phyloP scores from a whole-genome alignment of 2,329 filamentous ascomycete genomes.

The Alternaria panax region DNA sequence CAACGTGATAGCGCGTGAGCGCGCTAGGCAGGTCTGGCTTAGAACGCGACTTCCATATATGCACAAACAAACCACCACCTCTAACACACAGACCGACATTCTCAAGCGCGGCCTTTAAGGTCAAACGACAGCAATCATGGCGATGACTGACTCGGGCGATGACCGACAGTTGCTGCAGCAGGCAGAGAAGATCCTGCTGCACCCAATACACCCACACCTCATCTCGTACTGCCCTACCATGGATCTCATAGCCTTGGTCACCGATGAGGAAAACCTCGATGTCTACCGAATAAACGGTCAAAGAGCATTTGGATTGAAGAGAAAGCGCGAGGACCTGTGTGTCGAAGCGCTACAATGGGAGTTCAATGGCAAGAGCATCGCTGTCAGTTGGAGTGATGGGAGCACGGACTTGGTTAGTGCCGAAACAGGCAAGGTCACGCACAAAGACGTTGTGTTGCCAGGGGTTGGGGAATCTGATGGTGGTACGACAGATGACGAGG shows the following conservation, averaged over 20 bases:
- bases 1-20: slow-evolving; percentile 35
- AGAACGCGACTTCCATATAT: slow-evolving; percentile 22
- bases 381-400: slow-evolving; percentile 84
- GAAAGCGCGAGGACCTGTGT: slow-evolving; percentile 44
- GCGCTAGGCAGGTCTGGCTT: slow-evolving; percentile 30
- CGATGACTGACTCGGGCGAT: slow-evolving; percentile 5
- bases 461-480: background rate
- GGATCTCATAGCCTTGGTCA: slow-evolving; percentile 79
- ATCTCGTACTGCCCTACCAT: slow-evolving; percentile 83
- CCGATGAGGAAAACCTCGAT: slow-evolving; percentile 71
- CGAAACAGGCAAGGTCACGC: slow-evolving; percentile 81
- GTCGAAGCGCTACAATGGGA: slow-evolving; percentile 56
- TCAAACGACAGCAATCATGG: slow-evolving; percentile 13
- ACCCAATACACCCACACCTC: slow-evolving; percentile 63
- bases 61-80: slow-evolving; percentile 23
- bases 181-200: slow-evolving; percentile 52
- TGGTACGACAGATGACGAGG: slow-evolving; percentile 11
- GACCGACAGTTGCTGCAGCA: slow-evolving; percentile 44
- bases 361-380: slow-evolving; percentile 72
- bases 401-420: slow-evolving; percentile 77
- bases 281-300: slow-evolving; percentile 84
- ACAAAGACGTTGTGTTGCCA: slow-evolving; percentile 58
- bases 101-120: slow-evolving; percentile 16
- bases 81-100: slow-evolving; percentile 2
- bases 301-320: slow-evolving; percentile 63